Conservation (phyloP, 768 basidiomycete species). For the Multifurca ochricompacta region DNA sequence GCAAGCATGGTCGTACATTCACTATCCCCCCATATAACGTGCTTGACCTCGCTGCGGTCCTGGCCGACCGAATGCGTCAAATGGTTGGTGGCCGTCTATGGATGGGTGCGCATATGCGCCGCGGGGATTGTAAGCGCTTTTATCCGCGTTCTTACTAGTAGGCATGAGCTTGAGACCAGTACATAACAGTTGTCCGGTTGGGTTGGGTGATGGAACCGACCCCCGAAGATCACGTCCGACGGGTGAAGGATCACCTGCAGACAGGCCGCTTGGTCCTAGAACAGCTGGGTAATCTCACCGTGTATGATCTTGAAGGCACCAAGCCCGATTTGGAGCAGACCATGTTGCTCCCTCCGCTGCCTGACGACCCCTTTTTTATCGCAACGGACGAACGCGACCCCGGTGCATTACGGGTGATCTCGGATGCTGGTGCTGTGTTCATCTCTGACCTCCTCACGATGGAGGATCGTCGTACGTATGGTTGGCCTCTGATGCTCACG, state of each 20-base stretch:
- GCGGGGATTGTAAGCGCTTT: constrained; percentile 33
- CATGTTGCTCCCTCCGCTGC: not conserved
- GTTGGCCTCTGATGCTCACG: constrained; percentile 37
- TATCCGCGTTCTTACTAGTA: not conserved
- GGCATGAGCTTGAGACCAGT: constrained; percentile 1
- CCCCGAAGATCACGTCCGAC: constrained; percentile 31
- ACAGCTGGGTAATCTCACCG: not conserved
- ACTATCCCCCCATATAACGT: constrained; percentile 10
- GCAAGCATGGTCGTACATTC: constrained; percentile 9
- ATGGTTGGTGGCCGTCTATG: constrained; percentile 30
- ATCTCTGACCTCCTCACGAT: constrained; percentile 36
- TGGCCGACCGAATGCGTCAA: constrained; percentile 30
- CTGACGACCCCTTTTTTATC: constrained; percentile 25
- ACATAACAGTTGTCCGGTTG: constrained; percentile 26
- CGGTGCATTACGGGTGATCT: constrained; percentile 27
- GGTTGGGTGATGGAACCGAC: constrained; percentile 32
- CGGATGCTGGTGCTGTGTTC: constrained; percentile 32
- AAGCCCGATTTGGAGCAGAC: constrained; percentile 8
- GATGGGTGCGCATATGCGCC: constrained; percentile 39
- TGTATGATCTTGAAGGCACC: constrained; percentile 11
- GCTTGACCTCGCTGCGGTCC: constrained; percentile 26
- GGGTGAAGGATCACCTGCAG: constrained; percentile 26
- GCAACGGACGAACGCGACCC: constrained; percentile 39
- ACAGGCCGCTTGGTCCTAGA: constrained; percentile 27
- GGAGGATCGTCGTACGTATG: constrained; percentile 33